Percentiles rank a stretch among this genome's conserved stretches.
These are phyloP conservation scores for Trifolium repens DNA, from an alignment of 306 rosid genomes.

Conservation along the genomic window DNA sequence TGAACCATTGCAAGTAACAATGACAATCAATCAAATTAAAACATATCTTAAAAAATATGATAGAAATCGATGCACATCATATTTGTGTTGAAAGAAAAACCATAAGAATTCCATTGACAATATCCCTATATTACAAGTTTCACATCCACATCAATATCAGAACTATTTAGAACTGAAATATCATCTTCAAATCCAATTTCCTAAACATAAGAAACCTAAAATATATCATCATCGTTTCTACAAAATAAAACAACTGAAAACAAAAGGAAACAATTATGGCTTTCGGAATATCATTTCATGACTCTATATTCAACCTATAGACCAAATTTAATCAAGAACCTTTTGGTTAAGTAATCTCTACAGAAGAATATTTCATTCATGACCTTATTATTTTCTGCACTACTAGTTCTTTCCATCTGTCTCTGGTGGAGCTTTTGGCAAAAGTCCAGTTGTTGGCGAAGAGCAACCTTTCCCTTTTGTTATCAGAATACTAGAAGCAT, in stretches of 20 bases:
- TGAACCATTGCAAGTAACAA: too few relatives aligned
- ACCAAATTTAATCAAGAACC: neutral
- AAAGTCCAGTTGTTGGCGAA: neutral
- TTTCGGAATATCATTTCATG: neutral
- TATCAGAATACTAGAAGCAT: too few relatives aligned
- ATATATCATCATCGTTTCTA: too few relatives aligned
- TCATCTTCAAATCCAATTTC: neutral
- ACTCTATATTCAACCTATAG: neutral
- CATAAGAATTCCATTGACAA: neutral
- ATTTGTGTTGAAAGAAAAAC: neutral
- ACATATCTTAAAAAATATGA: too few relatives aligned
- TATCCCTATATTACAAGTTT: neutral
- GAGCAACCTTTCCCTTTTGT: neutral
- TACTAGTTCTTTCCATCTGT: neutral
- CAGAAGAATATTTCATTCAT: too few relatives aligned
- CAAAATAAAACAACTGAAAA: neutral
- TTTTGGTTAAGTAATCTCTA: neutral
- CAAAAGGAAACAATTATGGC: neutral
- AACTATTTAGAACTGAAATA: too few relatives aligned
- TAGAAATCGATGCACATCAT: too few relatives aligned
- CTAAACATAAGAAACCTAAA: neutral
- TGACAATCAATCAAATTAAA: too few relatives aligned
- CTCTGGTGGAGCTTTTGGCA: neutral
- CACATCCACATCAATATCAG: too few relatives aligned
- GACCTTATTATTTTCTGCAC: too few relatives aligned